phyloP scores from a whole-genome alignment of 1,284 basidiomycete genomes.

The Cryptococcus sp. region DNA sequence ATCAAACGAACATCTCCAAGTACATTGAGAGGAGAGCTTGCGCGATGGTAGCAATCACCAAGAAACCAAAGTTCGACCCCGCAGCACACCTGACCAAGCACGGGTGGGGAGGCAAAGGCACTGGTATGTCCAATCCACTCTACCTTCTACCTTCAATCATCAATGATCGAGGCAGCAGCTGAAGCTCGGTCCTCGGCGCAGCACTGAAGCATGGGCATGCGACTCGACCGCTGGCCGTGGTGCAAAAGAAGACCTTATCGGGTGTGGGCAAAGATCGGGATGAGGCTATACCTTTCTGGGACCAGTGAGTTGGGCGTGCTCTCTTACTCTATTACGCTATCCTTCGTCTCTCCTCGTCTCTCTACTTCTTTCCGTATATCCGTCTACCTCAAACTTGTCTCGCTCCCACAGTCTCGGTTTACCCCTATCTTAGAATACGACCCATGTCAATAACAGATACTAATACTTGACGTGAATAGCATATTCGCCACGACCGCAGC shows the following conservation, averaged over 20 bases:
- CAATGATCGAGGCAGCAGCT: not conserved
- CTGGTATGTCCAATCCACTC: conserved; percentile 43
- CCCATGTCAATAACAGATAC: not conserved
- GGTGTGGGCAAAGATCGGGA: conserved; percentile 89
- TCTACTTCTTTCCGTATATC: not conserved
- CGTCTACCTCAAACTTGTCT: not conserved
- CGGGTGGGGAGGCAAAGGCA: conserved; percentile 84
- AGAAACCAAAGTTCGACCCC: conserved; percentile 63
- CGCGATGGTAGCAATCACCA: conserved; percentile 13
- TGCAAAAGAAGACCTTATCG: conserved; percentile 77
- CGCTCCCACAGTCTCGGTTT: not conserved
- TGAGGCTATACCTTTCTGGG: conserved; percentile 94
- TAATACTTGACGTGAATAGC: conserved; percentile 54
- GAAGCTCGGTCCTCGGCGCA: conserved; percentile 10
- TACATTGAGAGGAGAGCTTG: not conserved
- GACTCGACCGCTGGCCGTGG: conserved; percentile 69
- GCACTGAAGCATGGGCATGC: conserved; percentile 53
- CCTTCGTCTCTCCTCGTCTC: not conserved
- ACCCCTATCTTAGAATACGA: not conserved
- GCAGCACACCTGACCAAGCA: conserved; percentile 75
- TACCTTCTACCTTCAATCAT: too few species aligned
- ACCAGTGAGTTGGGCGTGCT: conserved; percentile 66
- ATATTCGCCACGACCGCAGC: conserved; percentile 75
- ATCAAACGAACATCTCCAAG: not conserved
- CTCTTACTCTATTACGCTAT: not conserved